Base-by-base conservation (phyloP, 2,329 filamentous ascomycete genomes). In the Colletotrichum abscissum region DNA sequence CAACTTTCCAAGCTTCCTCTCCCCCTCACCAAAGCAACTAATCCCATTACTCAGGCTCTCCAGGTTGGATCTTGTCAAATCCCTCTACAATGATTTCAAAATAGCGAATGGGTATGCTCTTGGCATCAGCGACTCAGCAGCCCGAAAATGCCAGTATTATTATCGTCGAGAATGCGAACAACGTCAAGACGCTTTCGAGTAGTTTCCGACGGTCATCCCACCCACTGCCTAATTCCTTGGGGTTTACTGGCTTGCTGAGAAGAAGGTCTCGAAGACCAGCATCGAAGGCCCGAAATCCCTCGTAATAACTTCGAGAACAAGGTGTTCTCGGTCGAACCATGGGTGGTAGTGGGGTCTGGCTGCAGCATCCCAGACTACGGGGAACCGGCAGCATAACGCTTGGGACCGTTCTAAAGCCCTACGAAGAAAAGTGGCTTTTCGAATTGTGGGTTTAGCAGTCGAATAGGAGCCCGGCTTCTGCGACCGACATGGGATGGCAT, bases 401-500 rank as follows among this genome's bases (percentile, higher is more conserved):
- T 74, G 63, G 72, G 38, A 67, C 30, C 64, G 54, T 52, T 52
- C 63, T 68, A 72, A 42, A 72, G 72, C 72, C 71, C 33, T 72
- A 74, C 63, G 42, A 72, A 72, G 69, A 63, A 74, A 74, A 60
- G 68, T 57, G 72, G 42, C 57, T 30, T 38, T 38, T 38, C 52
- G 57, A 52, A 52, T 30, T 62, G 38, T 74, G 72, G 68, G 24
- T 30, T 56, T 65, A 6, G 19, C 35, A 62, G 60, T 60, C 62
- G 71, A 73, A 71, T 71, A 62, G 54, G 62, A 70, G 62, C 30
- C 26, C 68, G 58, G 38, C 69, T 56, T 49, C 42, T 67, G 68
- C 68, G 59, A 35, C 58, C 56, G 63, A 63, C 72, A 74, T 74
- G 69, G 68, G 69, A 73, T 72, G 52, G 63, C 38, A 72, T 74